These are phyloP conservation scores for Diaporthe citri DNA, from an alignment of 2,329 filamentous ascomycete genomes.

Conservation along the genomic window DNA sequence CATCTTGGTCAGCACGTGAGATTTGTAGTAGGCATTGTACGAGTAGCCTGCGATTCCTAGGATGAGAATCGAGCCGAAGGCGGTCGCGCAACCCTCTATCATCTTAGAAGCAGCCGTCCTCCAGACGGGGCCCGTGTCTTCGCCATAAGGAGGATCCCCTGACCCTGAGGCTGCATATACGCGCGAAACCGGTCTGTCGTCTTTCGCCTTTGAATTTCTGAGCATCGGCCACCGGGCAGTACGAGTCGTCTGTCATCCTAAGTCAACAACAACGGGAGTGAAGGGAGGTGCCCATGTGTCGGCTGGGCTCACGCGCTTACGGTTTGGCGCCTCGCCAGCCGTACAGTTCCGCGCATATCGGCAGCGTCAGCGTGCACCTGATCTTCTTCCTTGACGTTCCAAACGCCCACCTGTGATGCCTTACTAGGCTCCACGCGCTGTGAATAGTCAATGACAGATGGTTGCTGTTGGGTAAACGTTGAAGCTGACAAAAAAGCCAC, in stretches of 20 bases:
- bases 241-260: not conserved
- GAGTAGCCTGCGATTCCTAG: constrained; percentile 77
- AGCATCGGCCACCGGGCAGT: not conserved
- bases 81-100: constrained; percentile 80
- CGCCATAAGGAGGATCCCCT: not conserved
- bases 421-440: not conserved
- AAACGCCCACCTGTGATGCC: not conserved
- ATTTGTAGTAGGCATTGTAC: constrained; percentile 90
- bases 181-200: not conserved
- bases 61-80: constrained; percentile 79
- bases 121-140: not conserved
- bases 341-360: constrained; percentile 14
- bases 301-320: not conserved
- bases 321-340: constrained; percentile 14
- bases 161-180: not conserved
- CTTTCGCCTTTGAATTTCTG: not conserved
- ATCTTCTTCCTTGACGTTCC: not conserved
- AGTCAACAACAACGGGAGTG: not conserved
- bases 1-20: constrained; percentile 92
- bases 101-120: constrained; percentile 48
- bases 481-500: constrained; percentile 5
- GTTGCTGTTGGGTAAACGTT: not conserved
- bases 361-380: not conserved
- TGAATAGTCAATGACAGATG: not conserved
- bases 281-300: not conserved